Evolutionary conservation across 2,329 filamentous ascomycete species (phyloP), one percentile per base, ranked within the genome.

Genomic region (Pyricularia sp.): DNA sequence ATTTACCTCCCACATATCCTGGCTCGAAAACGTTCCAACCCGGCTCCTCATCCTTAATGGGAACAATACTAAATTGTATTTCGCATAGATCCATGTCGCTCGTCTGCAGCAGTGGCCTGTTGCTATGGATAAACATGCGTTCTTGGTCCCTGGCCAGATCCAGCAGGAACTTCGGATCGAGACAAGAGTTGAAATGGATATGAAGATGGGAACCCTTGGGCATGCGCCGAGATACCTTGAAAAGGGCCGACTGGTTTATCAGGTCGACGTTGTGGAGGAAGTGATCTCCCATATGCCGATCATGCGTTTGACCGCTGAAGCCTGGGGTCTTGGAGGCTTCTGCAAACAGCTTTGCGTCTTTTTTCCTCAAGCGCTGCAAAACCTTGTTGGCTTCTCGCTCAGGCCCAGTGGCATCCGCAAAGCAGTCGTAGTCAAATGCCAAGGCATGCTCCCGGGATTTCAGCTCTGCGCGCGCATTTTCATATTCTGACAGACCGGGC

Each of bases 111-210:
- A 91, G 79, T 4, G 84, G 83, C 36, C 81, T 73, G 50, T 83
- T 84, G 78, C 88, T 91, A 69, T 85, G 87, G 73, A 93, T 88
- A 74, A 87, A 92, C 88, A 93, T 92, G 72, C 84, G 85, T 0
- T 83, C 74, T 81, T 89, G 86, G 5, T 71, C 81, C 80, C 81
- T 85, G 72, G 80, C 86, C 72, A 81, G 81, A 28, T 80, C 77
- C 14, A 93, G 80, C 25, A 93, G 80, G 5, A 88, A 82, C 1
- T 81, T 76, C 11, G 90, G 89, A 17, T 82, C 80, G 4, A 93
- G 80, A 70, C 90, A 91, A n/a, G 90, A 85, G 75, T 93, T 93
- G 81, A 92, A 93, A 76, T 93, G 91, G 28, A 92, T 85, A 76
- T 93, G 91, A 28, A 93, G 80, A 75, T 93, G 88, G 0, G 85